These are phyloP conservation scores for Lunasporangiospora selenospora DNA, from an alignment of 192 early-diverging fungal species.

Conservation along the genomic window DNA sequence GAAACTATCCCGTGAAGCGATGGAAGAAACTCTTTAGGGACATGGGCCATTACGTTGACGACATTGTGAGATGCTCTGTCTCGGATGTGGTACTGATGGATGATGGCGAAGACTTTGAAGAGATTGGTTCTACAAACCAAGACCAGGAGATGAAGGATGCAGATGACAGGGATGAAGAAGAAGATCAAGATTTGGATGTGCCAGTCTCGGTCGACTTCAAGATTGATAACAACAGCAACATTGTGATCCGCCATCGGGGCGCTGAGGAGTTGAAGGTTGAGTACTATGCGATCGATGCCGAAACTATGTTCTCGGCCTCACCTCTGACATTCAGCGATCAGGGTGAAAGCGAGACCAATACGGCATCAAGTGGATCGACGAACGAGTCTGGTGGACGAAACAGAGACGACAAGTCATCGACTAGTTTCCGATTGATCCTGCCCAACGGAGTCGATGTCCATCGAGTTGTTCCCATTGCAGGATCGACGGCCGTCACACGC, in stretches of 20 bases:
- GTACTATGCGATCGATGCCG: slow-evolving; percentile 55
- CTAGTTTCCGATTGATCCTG: slow-evolving; percentile 31
- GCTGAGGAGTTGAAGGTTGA: slow-evolving; percentile 37
- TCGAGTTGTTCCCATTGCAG: background rate
- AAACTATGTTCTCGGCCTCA: slow-evolving; percentile 55
- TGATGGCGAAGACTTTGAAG: no score
- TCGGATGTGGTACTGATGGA: background rate
- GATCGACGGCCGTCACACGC: slow-evolving; percentile 1
- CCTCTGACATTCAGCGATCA: slow-evolving; percentile 56
- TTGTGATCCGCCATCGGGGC: slow-evolving; percentile 46
- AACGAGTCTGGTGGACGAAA: background rate
- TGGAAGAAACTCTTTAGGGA: slow-evolving; percentile 52
- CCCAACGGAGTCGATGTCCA: slow-evolving; percentile 35
- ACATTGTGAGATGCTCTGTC: slow-evolving; percentile 8
- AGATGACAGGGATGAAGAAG: no score
- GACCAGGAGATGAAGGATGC: no score
- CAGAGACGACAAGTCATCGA: slow-evolving; percentile 6
- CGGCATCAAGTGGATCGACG: background rate
- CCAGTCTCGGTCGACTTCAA: slow-evolving; percentile 50
- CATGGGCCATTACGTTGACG: slow-evolving; percentile 44
- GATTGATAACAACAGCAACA: slow-evolving; percentile 34
- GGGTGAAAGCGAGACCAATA: slow-evolving; percentile 34
- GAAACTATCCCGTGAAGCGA: slow-evolving; percentile 43
- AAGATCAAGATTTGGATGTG: slow-evolving; percentile 19
- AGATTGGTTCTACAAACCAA: no score